A percentile compares a stretch with the other conserved stretches of the same genome.
Evolutionary conservation across 192 early-diverging fungal species (phyloP).

Genomic region (Coemansia asiatica): DNA sequence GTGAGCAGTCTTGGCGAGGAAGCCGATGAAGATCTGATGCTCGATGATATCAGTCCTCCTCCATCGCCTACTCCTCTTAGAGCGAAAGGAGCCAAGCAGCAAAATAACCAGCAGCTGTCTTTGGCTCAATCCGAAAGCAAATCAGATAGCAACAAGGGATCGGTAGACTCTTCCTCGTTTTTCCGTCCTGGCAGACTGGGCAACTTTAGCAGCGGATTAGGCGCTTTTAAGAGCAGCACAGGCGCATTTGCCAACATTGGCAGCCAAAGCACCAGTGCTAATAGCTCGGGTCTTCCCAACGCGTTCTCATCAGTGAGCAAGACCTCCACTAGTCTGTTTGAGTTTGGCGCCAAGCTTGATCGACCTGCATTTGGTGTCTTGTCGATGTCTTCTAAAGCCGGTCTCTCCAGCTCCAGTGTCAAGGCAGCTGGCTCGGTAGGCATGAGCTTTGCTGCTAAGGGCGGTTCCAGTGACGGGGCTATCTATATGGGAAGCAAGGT

Average conservation of each 20-base stretch:
- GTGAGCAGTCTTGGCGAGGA: neutral
- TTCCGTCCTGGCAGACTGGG: slow-evolving; percentile 40
- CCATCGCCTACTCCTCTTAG: neutral
- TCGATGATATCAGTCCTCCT: neutral
- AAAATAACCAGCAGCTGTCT: neutral
- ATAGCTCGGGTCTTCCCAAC: slow-evolving; percentile 19
- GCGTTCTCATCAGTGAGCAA: slow-evolving; percentile 22
- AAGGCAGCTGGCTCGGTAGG: neutral
- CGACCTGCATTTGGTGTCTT: slow-evolving; percentile 45
- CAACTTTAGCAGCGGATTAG: slow-evolving; percentile 17
- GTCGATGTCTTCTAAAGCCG: slow-evolving; percentile 22
- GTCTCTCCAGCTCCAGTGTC: neutral
- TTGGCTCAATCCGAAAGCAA: neutral
- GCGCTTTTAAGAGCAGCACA: neutral
- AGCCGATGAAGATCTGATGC: neutral
- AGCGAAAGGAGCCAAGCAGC: neutral
- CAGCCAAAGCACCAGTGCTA: neutral
- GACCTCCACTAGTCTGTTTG: slow-evolving; percentile 1
- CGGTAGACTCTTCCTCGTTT: slow-evolving; percentile 16
- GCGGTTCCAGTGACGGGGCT: neutral
- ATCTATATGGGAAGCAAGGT: neutral
- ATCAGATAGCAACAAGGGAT: neutral
- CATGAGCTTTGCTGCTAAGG: neutral
- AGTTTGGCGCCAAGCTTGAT: slow-evolving; percentile 37
- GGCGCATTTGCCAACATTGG: slow-evolving; percentile 4